Evolutionary conservation across 331 rosid species (phyloP).

Genomic region (Quercus lobata): DNA sequence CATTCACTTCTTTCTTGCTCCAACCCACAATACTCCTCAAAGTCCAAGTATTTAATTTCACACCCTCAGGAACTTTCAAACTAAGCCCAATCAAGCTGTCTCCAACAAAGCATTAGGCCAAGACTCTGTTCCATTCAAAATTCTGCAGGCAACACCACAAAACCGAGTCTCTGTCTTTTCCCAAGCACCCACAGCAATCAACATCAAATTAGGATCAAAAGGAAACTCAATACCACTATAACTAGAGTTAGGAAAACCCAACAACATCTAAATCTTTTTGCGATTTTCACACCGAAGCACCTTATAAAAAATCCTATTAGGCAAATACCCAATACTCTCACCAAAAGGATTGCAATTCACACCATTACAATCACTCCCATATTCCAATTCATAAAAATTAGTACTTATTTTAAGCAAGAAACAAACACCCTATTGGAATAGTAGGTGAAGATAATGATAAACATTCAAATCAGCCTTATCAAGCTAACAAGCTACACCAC

Average conservation of each 20-base stretch:
- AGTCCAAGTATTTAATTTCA: slow-evolving; percentile 57
- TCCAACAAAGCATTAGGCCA: slow-evolving; percentile 51
- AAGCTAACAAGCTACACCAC: too few relatives aligned
- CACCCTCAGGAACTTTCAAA: slow-evolving; percentile 46
- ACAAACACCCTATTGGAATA: slow-evolving; percentile 20
- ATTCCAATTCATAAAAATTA: slow-evolving; percentile 50
- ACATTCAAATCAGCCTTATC: too few relatives aligned
- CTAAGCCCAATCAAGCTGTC: slow-evolving; percentile 55
- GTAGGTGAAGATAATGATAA: too few relatives aligned
- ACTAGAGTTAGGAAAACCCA: slow-evolving; percentile 49
- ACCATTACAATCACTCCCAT: slow-evolving; percentile 48
- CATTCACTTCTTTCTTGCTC: slow-evolving; percentile 51
- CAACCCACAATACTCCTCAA: slow-evolving; percentile 60
- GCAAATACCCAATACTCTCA: slow-evolving; percentile 30
- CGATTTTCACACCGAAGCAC: slow-evolving; percentile 39
- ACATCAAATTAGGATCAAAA: slow-evolving; percentile 44
- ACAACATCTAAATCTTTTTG: slow-evolving; percentile 53
- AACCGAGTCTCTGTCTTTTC: slow-evolving; percentile 57
- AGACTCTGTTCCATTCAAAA: slow-evolving; percentile 47
- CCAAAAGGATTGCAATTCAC: slow-evolving; percentile 59
- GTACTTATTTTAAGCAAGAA: slow-evolving; percentile 19
- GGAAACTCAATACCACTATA: slow-evolving; percentile 31
- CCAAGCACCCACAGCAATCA: slow-evolving; percentile 76
- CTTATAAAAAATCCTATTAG: slow-evolving; percentile 36
- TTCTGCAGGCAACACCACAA: slow-evolving; percentile 60